Conservation (phyloP, 1,284 basidiomycete species). For the Leccinum ponderosum region DNA sequence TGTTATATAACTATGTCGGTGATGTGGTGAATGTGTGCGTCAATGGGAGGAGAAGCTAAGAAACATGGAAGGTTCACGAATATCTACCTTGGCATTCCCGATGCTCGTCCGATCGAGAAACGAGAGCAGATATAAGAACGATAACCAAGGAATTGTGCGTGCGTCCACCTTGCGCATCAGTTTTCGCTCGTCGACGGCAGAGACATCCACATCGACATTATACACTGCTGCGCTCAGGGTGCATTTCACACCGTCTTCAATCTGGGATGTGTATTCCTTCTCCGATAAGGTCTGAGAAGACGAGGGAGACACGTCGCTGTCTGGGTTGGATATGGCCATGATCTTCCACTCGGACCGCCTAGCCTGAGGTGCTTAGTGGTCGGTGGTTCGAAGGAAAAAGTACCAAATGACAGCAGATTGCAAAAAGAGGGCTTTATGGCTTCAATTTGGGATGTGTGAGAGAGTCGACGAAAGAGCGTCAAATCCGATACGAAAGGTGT, state of each 20-base stretch:
- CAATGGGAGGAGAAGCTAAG: neutral
- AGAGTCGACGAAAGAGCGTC: neutral
- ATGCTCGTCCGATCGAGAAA: slow-evolving; percentile 80
- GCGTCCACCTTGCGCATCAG: slow-evolving; percentile 66
- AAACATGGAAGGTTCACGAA: neutral
- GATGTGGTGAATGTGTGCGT: neutral
- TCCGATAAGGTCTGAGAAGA: slow-evolving; percentile 10
- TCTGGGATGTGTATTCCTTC: slow-evolving; percentile 12
- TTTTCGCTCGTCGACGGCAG: slow-evolving; percentile 61
- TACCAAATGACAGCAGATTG: neutral
- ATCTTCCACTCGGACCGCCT: neutral
- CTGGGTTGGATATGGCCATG: neutral
- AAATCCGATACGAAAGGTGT: neutral
- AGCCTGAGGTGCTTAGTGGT: neutral
- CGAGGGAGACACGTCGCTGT: neutral
- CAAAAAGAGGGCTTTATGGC: neutral
- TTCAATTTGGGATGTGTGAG: neutral
- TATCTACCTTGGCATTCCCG: slow-evolving; percentile 70
- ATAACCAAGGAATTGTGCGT: slow-evolving; percentile 66
- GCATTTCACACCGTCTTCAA: slow-evolving; percentile 8
- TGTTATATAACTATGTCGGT: slow-evolving; percentile 48
- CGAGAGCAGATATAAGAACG: slow-evolving; percentile 74
- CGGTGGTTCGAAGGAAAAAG: neutral
- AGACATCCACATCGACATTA: slow-evolving; percentile 53
- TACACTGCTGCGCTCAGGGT: slow-evolving; percentile 33